Percentiles rank a stretch among this genome's conserved stretches.
Evolutionary conservation across 1,284 basidiomycete species (phyloP).

Genomic region (Sanghuangporus sanghuang): DNA sequence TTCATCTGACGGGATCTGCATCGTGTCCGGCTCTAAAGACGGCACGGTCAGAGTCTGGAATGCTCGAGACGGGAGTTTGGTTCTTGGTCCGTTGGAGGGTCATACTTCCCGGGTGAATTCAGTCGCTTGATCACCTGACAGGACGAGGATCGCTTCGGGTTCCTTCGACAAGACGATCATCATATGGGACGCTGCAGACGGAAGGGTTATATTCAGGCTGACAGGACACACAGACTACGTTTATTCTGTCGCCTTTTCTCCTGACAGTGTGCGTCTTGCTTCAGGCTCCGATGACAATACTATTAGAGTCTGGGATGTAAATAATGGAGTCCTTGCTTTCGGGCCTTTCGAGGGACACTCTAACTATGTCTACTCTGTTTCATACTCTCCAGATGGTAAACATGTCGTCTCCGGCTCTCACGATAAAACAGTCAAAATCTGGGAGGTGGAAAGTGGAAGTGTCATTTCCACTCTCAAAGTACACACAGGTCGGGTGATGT

Average conservation of each 20-base stretch:
- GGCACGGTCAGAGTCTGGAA: neutral
- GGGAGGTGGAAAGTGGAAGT: constrained; percentile 5
- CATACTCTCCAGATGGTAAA: neutral
- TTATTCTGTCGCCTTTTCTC: neutral
- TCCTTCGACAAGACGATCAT: neutral
- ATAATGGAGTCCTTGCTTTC: constrained; percentile 50
- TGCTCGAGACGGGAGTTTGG: neutral
- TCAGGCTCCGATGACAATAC: constrained; percentile 88
- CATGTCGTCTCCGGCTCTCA: constrained; percentile 11
- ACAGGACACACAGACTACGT: neutral
- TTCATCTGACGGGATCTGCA: neutral
- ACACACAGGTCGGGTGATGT: neutral
- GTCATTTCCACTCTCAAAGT: neutral
- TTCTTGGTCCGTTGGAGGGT: neutral
- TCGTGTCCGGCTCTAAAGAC: neutral
- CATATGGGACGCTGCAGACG: neutral
- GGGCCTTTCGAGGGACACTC: constrained; percentile 30
- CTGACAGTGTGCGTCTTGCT: constrained; percentile 78
- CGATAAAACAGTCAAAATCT: constrained; percentile 4
- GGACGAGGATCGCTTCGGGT: neutral
- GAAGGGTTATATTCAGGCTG: neutral
- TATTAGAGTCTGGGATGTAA: constrained; percentile 85
- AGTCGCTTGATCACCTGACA: neutral
- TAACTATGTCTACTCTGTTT: too few relatives aligned
- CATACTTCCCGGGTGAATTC: neutral